Evolutionary conservation across 768 basidiomycete genomes (phyloP), one percentile per base, ranked within the genome.

Genomic region (Podaxis sp.): DNA sequence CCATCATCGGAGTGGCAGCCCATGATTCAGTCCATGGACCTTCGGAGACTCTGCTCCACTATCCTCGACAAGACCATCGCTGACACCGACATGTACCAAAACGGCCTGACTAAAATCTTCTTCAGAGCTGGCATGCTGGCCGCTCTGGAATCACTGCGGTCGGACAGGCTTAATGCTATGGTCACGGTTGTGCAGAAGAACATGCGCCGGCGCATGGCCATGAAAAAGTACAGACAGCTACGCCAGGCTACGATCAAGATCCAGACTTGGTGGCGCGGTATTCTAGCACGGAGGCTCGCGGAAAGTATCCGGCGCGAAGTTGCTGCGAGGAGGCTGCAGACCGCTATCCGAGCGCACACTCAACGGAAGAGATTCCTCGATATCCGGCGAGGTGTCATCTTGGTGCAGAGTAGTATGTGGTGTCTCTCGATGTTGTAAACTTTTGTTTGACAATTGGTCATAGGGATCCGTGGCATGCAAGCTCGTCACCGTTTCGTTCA

Each of bases 41-140:
- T 96, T 59, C 86, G 84, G 66, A 80, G 80, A 15, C 86, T 99
- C 15, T 99, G 96, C 74, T 84, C 87, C 4, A 80, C 86, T 38
- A 96, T 99, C 69, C 82, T 99, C 30, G 84, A 89, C 63, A 87
- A 82, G 70, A 95, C 94, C 0, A 92, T 98, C 72, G 89, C 89
- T 40, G 97, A 99, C 66, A 84, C 89, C 6, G 96, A 98, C 81
- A 98, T 96, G 81, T 97, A 95, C 76, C 97, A 99, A 77, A 88
- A 89, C 70, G 97, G 97, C 68, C 83, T 95, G 30, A 99, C 93
- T 28, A 99, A 99, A 78, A 98, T 99, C 68, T 99, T 99, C 80
- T 99, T 99, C 84, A 87, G 97, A 64, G 96, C 97, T 12, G 97
- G 97, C 66, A 98, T 99, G 95, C 89, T 99, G 60, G 96, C 97